Evolutionary conservation across 83 land plant species (phyloP), one percentile per base, ranked within the genome.

Genomic region (Thuja plicata): DNA sequence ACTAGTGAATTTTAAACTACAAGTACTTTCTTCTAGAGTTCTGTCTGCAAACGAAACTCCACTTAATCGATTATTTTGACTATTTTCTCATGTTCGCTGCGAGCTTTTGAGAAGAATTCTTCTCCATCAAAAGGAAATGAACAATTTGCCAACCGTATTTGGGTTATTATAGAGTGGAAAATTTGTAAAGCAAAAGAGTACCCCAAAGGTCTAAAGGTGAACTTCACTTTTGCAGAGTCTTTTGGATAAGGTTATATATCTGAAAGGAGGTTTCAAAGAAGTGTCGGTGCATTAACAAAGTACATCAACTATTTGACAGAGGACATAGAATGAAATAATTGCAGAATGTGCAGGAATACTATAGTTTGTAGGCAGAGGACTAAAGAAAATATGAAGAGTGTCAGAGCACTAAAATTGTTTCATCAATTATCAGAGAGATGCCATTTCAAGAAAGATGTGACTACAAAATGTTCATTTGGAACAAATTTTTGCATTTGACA

Each of bases 21-120:
- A 98, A 37, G 96, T 98, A 3, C 24, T 93, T 96, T 37, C 89
- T 98, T 86, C 91, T 98, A 88, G 99, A 97, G 88, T 92, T 92
- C 80, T 98, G 91, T 92, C 85, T 97, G n/a, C 96, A 94, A 17
- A 96, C n/a, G 93, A 86, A 94, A 98, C 88, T 76, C 98, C 89
- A 95, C 91, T 62, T 94, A 92, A 76, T 89, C 95, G 24, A 92
- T 95, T 89, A 94, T 92, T 34, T 80, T 97, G 90, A 88, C 81
- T 9, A 92, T 95, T 4, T 92, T 91, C 85, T 92, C 97, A 38
- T 89, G 90, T 88, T 84, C 97, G 82, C 93, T 93, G 37, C 96
- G 91, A 86, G 96, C 95, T 7, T 94, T 93, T 89, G 91, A 94
- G 0, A 60, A 60, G 66, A 92, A 91, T 74, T 92, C 95, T 41